These are phyloP conservation scores for Penicillium italicum DNA, from an alignment of 2,329 filamentous ascomycete species.

Conservation along the genomic window DNA sequence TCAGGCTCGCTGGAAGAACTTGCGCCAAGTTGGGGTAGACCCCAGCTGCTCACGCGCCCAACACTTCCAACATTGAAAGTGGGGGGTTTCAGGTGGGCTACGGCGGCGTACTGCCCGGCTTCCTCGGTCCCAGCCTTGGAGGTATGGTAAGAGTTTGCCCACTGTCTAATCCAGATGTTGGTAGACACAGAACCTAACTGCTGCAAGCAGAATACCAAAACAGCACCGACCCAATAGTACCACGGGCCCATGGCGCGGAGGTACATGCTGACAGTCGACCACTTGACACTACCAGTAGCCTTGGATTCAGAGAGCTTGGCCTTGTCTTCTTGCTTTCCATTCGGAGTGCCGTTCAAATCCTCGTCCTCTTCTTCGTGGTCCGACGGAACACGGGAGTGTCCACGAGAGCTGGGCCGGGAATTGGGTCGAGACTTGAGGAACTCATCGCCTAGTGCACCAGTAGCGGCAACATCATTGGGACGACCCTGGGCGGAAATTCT, in stretches of 20 bases:
- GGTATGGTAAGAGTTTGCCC: conserved; percentile 81
- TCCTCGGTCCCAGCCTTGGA: conserved; percentile 37
- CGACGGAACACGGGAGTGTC: conserved; percentile 74
- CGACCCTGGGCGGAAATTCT: conserved; percentile 73
- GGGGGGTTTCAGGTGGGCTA: conserved; percentile 36
- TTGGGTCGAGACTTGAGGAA: conserved; percentile 68
- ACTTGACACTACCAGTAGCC: conserved; percentile 80
- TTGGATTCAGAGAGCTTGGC: conserved; percentile 66
- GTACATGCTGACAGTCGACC: conserved; percentile 81
- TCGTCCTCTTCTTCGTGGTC: conserved; percentile 58
- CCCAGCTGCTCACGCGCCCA: conserved; percentile 32
- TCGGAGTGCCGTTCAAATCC: conserved; percentile 44
- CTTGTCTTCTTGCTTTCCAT: conserved; percentile 47
- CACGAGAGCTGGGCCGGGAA: conserved; percentile 67
- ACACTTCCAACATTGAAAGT: conserved; percentile 38
- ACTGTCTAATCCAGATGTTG: conserved; percentile 91
- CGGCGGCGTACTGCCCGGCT: conserved; percentile 42
- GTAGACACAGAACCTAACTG: conserved; percentile 83
- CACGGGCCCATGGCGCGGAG: conserved; percentile 88
- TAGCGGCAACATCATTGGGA: conserved; percentile 71
- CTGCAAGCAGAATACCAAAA: conserved; percentile 72
- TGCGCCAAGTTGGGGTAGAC: conserved; percentile 28
- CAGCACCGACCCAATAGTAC: conserved; percentile 86
- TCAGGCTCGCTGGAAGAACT: conserved; percentile 17
- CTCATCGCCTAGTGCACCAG: conserved; percentile 87